Evolutionary conservation across 2,329 filamentous ascomycete genomes (phyloP), one percentile per base, ranked within the genome.

Genomic region (Xylaria sp.): DNA sequence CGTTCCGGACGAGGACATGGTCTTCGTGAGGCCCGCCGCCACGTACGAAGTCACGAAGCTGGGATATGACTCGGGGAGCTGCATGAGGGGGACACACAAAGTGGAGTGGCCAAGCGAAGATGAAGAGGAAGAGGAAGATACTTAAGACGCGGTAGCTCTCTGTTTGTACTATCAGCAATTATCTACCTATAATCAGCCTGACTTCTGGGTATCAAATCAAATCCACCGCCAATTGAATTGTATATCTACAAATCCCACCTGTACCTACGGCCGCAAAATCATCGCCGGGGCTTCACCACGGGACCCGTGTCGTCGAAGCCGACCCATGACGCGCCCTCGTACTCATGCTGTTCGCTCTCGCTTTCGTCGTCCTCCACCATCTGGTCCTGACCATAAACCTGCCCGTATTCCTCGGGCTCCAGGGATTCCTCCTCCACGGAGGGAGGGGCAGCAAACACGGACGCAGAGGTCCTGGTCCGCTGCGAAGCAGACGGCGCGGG

Each of bases 51-150:
- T 48, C n/a, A 70, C 66, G 2, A 63, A 60, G 39, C 43, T 70
- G 8, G 51, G 42, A n/a, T 70, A 70, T 20, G 54, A 68, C 21
- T 57, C 45, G 1, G 67, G 67, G n/a, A 70, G 66, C 39, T 69
- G 67, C 29, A 59, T 67, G 57, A 60, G 65, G 49, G 67, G 67
- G 2, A 62, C 55, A 7, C 58, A 68, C 41, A 50, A 58, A 21
- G 52, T 64, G 7, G 64, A 63, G 45, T 69, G 67, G 67, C 65
- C 65, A 13, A 38, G 39, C 1, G 40, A 63, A 41, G 34, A 47
- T 20, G 45, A 45, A 17, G 34, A 63, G 41, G 34, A 47, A 22
- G 45, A 45, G 19, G 34, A 18, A 38, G 1, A 20, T 17, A 40
- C n/a, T n/a, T n/a, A n/a, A n/a, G 17, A 39, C 6, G 17, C 17